Evolutionary conservation across 306 rosid species (phyloP).

Genomic region (Carpinus fangiana): DNA sequence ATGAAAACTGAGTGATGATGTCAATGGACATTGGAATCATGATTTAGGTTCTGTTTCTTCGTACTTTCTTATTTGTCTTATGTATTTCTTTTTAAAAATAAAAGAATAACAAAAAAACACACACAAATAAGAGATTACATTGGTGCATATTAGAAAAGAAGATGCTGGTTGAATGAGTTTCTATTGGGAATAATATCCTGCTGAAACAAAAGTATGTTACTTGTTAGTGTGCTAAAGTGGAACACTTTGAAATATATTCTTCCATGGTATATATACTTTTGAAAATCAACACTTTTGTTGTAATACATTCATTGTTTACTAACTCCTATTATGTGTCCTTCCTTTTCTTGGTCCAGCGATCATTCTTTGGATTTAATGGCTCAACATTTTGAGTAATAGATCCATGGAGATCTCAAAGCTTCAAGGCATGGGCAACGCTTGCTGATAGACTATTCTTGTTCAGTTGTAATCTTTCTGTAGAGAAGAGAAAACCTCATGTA

Average conservation of each 20-base stretch:
- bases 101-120: not conserved
- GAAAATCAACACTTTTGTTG: not conserved
- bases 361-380: slow-evolving; percentile 85
- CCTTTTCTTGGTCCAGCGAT: slow-evolving; percentile 56
- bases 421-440: not conserved
- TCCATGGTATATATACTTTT: slow-evolving; percentile 5
- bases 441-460: slow-evolving; percentile 10
- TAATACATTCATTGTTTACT: slow-evolving; percentile 4
- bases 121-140: too few relatives aligned
- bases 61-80: not conserved
- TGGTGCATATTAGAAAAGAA: too few relatives aligned
- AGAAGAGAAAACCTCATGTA: slow-evolving; percentile 8
- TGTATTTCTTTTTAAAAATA: not conserved
- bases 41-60: not conserved
- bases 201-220: not conserved
- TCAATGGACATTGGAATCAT: not conserved
- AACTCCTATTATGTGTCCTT: slow-evolving; percentile 12
- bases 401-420: slow-evolving; percentile 9
- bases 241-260: slow-evolving; percentile 3
- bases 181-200: slow-evolving; percentile 3
- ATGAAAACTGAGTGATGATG: not conserved
- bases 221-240: not conserved
- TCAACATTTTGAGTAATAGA: slow-evolving; percentile 64
- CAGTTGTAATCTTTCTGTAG: slow-evolving; percentile 17
- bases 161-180: not conserved